Evolutionary conservation across 495 filamentous ascomycete species (phyloP).

Genomic region (Cryomyces minteri): DNA sequence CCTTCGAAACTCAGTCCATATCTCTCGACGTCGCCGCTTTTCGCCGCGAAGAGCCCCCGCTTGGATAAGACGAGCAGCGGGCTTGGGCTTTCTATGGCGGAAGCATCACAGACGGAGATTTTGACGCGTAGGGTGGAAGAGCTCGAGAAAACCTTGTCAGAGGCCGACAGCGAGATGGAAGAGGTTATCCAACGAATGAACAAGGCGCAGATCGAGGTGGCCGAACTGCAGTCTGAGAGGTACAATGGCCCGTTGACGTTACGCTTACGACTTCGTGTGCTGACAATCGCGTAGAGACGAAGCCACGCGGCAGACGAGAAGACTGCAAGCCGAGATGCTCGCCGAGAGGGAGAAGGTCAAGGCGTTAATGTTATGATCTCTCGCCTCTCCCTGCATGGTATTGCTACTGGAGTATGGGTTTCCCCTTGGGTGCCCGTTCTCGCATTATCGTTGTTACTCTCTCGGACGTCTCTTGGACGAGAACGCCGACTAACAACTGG

Average conservation of each 20-base stretch:
- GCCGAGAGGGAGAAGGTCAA: slow-evolving; percentile 38
- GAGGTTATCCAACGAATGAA: slow-evolving; percentile 85
- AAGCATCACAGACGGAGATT: slow-evolving; percentile 47
- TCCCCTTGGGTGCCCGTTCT: too few species aligned
- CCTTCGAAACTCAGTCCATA: not conserved
- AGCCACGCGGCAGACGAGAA: slow-evolving; percentile 64
- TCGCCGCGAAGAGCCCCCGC: slow-evolving; percentile 34
- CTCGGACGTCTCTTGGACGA: too few species aligned
- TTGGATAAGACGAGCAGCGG: slow-evolving; percentile 39
- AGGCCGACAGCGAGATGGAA: slow-evolving; percentile 87
- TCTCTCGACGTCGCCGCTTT: slow-evolving; percentile 42
- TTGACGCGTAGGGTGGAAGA: slow-evolving; percentile 57
- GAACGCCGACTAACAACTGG: too few species aligned
- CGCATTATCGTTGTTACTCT: too few species aligned
- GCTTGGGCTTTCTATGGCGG: slow-evolving; percentile 33
- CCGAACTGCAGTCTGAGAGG: slow-evolving; percentile 79
- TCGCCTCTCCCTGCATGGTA: not conserved
- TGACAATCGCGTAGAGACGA: slow-evolving; percentile 44
- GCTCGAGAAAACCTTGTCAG: slow-evolving; percentile 60
- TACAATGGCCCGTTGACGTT: slow-evolving; percentile 17
- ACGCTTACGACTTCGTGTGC: slow-evolving; percentile 1
- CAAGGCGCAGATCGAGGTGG: slow-evolving; percentile 82
- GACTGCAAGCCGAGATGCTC: slow-evolving; percentile 46
- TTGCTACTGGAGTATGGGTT: too few species aligned
- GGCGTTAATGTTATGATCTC: slow-evolving; percentile 13